Base-by-base conservation (phyloP, 177 flowering plant species). In the Vitis hybrid region DNA sequence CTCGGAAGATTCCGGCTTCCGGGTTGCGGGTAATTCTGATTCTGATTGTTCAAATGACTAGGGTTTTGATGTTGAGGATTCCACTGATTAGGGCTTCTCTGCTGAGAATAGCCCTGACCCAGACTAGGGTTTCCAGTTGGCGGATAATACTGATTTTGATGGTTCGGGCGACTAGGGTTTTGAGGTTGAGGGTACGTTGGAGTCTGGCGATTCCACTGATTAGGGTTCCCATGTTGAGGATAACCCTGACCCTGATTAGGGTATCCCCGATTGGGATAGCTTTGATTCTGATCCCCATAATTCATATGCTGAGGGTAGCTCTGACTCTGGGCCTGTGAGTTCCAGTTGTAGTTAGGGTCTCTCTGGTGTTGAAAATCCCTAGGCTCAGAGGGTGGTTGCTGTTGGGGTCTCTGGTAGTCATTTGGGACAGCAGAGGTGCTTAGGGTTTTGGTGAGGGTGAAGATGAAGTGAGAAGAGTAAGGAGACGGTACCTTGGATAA, bases 361-460 rank as follows among this genome's bases (percentile, higher is more conserved):
- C 50, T n/a, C 19, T 74, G 75, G 15, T 59, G 47, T 1, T 28
- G 58, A 64, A 71, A 74, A 66, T 22, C 77, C 69, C 77, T 63
- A 51, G 84, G 72, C 18, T 72, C 78, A 18, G 74, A 50, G 2
- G 68, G 69, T 1, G 68, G 73, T 3, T 38, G 51, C 5, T 69
- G 31, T 4, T 58, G 79, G 14, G 76, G 72, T 24, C 52, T 63
- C 47, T 80, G 75, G 68, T 69, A 75, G 10, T 78, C 67, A 38
- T 73, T 78, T 10, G 84, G 76, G 38, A 66, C 15, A 0, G 89
- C 79, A 19, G 80, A 78, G 18, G 85, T 81, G 72, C 76, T 72
- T 54, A 85, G 68, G 67, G 71, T 50, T 73, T 71, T 80, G 59
- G 70, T 68, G 58, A 15, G 71, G 19, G 14, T 38, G 73, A 62